Conservation (phyloP, 495 filamentous ascomycete species). For the Aspergillus cavernicola region DNA sequence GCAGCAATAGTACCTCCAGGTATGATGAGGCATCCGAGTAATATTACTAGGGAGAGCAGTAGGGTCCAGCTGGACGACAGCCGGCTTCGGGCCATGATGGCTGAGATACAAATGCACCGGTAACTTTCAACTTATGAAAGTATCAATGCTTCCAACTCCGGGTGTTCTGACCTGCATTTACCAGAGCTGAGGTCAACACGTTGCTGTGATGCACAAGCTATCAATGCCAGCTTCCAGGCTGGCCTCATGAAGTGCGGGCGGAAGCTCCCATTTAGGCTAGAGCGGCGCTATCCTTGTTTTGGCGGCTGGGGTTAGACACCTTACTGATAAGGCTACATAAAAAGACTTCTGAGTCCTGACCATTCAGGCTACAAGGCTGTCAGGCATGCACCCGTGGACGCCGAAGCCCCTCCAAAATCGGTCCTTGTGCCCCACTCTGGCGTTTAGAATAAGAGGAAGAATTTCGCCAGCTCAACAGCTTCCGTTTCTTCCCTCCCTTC, state of each 20-base stretch:
- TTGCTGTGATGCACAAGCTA: neutral
- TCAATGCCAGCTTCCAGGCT: slow-evolving; percentile 30
- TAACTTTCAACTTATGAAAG: slow-evolving; percentile 37
- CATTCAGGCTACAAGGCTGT: slow-evolving; percentile 16
- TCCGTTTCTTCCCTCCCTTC: slow-evolving; percentile 24
- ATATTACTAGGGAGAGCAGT: slow-evolving; percentile 38
- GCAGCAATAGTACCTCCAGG: slow-evolving; percentile 31
- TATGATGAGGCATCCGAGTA: slow-evolving; percentile 37
- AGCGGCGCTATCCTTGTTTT: slow-evolving; percentile 14
- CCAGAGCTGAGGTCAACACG: slow-evolving; percentile 27
- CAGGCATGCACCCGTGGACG: slow-evolving; percentile 16
- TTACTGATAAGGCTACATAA: slow-evolving; percentile 11
- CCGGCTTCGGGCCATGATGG: slow-evolving; percentile 39
- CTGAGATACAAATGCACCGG: slow-evolving; percentile 26
- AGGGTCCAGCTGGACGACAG: slow-evolving; percentile 57
- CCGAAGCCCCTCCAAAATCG: slow-evolving; percentile 1
- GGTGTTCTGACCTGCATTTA: slow-evolving; percentile 33
- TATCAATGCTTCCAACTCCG: slow-evolving; percentile 15
- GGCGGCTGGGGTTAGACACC: slow-evolving; percentile 27
- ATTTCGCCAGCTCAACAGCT: slow-evolving; percentile 27
- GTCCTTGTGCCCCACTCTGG: neutral
- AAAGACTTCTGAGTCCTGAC: neutral
- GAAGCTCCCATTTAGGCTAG: slow-evolving; percentile 21
- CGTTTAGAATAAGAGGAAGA: slow-evolving; percentile 11
- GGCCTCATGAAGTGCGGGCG: slow-evolving; percentile 33